Evolutionary conservation across 768 basidiomycete genomes (phyloP).

Genomic region (Myochromella boudieri): DNA sequence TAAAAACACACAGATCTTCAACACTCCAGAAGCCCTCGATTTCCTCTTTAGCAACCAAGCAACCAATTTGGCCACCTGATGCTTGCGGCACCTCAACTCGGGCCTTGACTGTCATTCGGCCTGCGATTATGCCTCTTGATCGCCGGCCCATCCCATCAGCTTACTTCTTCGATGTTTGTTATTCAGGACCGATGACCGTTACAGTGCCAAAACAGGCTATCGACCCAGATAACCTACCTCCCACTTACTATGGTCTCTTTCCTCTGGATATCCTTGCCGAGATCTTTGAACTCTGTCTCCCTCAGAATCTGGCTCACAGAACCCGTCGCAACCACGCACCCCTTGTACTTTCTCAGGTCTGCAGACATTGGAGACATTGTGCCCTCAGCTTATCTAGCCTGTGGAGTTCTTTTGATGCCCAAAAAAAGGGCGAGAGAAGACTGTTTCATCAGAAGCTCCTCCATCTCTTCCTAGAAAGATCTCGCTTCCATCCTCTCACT

Average conservation of each 20-base stretch:
- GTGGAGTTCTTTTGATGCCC: neutral
- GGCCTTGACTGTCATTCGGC: too few relatives aligned
- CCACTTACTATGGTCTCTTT: neutral
- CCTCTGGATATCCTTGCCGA: slow-evolving; percentile 2
- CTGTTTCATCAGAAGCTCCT: slow-evolving; percentile 1
- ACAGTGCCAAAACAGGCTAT: neutral
- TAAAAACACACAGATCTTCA: too few relatives aligned
- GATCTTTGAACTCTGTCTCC: slow-evolving; percentile 4
- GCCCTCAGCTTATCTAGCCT: neutral
- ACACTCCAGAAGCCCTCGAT: too few relatives aligned
- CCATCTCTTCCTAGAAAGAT: slow-evolving; percentile 1
- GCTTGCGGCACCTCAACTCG: too few relatives aligned
- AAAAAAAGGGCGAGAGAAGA: neutral
- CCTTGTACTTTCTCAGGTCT: slow-evolving; percentile 1
- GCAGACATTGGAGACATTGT: slow-evolving; percentile 2
- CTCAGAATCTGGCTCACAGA: neutral
- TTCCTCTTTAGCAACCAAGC: too few relatives aligned
- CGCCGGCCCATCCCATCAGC: neutral
- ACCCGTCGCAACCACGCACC: slow-evolving; percentile 1
- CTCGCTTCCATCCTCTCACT: neutral
- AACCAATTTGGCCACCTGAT: too few relatives aligned
- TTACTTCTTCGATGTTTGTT: slow-evolving; percentile 1
- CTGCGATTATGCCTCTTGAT: too few relatives aligned
- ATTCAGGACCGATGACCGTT: neutral
- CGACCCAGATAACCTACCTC: neutral